These are phyloP conservation scores for Penicillium coprophilum DNA, from an alignment of 495 filamentous ascomycete genomes.

Conservation along the genomic window DNA sequence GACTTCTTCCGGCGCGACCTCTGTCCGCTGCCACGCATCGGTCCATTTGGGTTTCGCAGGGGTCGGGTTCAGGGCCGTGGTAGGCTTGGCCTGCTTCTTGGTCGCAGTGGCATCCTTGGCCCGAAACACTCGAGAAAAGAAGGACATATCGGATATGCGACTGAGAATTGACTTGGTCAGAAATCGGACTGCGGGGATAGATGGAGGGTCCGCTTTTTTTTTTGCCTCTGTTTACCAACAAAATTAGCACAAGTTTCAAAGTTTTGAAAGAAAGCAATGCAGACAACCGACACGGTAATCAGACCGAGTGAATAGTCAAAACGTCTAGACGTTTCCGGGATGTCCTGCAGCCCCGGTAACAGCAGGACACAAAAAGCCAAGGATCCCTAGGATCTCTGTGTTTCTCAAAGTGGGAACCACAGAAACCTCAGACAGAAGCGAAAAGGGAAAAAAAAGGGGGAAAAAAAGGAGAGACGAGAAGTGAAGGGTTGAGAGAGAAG, in stretches of 20 bases:
- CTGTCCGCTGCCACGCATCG: conserved; percentile 84
- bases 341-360: conserved; percentile 39
- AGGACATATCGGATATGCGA: conserved; percentile 42
- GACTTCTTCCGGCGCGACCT: conserved; percentile 86
- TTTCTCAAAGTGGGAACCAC: not conserved
- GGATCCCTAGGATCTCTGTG: conserved; percentile 11
- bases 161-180: conserved; percentile 17
- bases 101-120: conserved; percentile 62
- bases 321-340: conserved; percentile 31
- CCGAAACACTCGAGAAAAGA: conserved; percentile 73
- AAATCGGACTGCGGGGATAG: conserved; percentile 15
- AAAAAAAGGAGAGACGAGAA: conserved; percentile 11
- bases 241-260: conserved; percentile 19
- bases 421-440: conserved; percentile 1
- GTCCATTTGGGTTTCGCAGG: conserved; percentile 77
- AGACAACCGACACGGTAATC: conserved; percentile 21
- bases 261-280: conserved; percentile 15
- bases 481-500: conserved; percentile 13
- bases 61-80: conserved; percentile 43
- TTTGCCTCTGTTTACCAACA: conserved; percentile 19
- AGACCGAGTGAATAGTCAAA: conserved; percentile 14
- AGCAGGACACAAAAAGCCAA: conserved; percentile 8
- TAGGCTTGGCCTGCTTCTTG: conserved; percentile 58
- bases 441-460: conserved; percentile 9
- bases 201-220: conserved; percentile 14